These are phyloP conservation scores for Rhipidocladum racemiflorum DNA, from an alignment of 176 grass and related monocot genomes.

Conservation along the genomic window DNA sequence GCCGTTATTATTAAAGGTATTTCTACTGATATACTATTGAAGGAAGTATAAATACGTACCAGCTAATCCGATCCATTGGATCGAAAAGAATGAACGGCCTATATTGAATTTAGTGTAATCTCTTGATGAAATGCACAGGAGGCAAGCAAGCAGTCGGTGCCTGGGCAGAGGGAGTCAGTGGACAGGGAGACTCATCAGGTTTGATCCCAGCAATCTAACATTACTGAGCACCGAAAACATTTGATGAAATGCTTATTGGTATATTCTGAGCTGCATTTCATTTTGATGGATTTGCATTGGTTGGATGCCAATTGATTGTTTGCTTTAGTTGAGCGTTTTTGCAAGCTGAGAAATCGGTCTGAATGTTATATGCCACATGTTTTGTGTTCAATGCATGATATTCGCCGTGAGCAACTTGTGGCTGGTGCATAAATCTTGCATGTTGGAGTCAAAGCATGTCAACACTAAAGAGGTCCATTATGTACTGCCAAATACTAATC, in stretches of 20 bases:
- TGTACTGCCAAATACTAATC: not conserved
- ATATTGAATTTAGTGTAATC: too few relatives aligned
- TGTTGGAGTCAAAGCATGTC: not conserved
- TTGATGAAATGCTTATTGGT: conserved; percentile 15
- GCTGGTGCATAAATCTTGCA: not conserved
- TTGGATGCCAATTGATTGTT: not conserved
- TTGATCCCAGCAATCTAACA: not conserved
- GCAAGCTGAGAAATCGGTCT: not conserved
- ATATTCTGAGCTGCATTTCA: not conserved
- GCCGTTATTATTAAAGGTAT: too few relatives aligned
- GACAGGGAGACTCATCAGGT: conserved; percentile 21
- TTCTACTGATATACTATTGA: too few relatives aligned
- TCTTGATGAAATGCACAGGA: conserved; percentile 44
- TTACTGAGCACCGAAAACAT: not conserved
- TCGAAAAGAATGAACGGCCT: too few relatives aligned
- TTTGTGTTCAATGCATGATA: not conserved
- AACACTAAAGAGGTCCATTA: not conserved
- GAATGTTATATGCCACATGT: not conserved
- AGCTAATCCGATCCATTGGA: too few relatives aligned
- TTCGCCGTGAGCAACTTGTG: not conserved
- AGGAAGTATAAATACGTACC: too few relatives aligned
- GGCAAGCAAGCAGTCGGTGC: not conserved
- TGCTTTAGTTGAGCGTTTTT: not conserved
- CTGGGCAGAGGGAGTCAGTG: not conserved
- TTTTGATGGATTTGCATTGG: not conserved